Evolutionary conservation across 257 asterid genomes (phyloP).

Genomic region (Agastache rugosa): DNA sequence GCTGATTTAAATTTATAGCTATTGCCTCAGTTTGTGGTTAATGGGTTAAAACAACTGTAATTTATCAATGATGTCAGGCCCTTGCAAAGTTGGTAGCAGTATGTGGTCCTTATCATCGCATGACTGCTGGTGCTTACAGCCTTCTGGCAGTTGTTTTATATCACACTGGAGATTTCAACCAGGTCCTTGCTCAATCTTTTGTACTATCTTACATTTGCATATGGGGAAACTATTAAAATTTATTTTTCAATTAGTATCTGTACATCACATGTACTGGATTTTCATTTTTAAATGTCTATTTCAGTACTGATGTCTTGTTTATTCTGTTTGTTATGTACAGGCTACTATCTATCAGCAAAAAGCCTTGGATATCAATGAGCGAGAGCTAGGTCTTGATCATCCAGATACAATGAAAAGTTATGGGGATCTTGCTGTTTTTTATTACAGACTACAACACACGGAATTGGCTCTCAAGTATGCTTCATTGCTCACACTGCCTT

Average conservation of each 20-base stretch:
- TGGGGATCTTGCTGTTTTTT: conserved; percentile 96
- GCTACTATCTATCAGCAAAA: conserved; percentile 96
- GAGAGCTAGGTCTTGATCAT: conserved; percentile 93
- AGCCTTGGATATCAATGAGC: conserved; percentile 90
- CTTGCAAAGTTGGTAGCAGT: conserved; percentile 93
- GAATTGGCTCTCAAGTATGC: conserved; percentile 93
- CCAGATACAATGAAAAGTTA: conserved; percentile 98
- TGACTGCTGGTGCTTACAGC: conserved; percentile 98
- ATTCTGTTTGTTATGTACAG: conserved; percentile 51
- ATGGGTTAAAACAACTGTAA: conserved; percentile 19
- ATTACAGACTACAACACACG: conserved; percentile 93
- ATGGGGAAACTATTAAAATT: neutral
- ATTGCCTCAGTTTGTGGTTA: conserved; percentile 14
- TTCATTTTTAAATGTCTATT: conserved; percentile 21
- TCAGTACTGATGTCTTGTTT: conserved; percentile 33
- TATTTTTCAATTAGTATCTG: neutral
- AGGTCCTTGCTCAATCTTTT: conserved; percentile 55
- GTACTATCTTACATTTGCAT: conserved; percentile 32
- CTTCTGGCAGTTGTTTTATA: conserved; percentile 95
- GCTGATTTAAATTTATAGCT: conserved; percentile 4
- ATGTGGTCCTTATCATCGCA: conserved; percentile 92
- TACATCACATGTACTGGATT: conserved; percentile 27
- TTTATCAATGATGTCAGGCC: conserved; percentile 56
- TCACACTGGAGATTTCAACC: conserved; percentile 97
- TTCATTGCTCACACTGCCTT: conserved; percentile 13